Evolutionary conservation across 2,329 filamentous ascomycete species (phyloP).

Genomic region (Fusarium udum): DNA sequence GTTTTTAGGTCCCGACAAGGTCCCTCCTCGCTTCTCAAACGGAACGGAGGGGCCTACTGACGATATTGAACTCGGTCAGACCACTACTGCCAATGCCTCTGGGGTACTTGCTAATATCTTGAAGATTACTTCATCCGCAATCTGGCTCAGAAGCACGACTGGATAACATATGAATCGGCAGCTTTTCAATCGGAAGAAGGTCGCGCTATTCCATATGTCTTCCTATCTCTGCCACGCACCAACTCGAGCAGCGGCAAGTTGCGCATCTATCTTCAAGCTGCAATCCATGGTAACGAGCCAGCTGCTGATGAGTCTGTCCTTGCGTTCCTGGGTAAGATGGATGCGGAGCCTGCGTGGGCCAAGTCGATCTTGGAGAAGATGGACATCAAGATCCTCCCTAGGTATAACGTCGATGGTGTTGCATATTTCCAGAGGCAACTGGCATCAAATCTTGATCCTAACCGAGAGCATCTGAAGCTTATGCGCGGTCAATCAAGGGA

Average conservation of each 20-base stretch:
- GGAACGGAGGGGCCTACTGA: conserved; percentile 6
- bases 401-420: conserved; percentile 16
- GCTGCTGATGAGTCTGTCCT: conserved; percentile 10
- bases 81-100: rapidly evolving
- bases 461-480: conserved; percentile 11
- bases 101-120: rapidly evolving
- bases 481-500: neutral
- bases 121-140: conserved; percentile 10
- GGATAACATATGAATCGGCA: conserved; percentile 1
- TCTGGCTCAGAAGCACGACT: conserved; percentile 2
- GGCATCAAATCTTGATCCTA: conserved; percentile 4
- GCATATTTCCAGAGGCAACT: conserved; percentile 20
- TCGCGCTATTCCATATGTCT: conserved; percentile 7
- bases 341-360: conserved; percentile 10
- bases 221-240: neutral
- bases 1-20: neutral
- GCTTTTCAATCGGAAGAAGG: conserved; percentile 15
- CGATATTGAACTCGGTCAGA: neutral
- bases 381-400: conserved; percentile 19
- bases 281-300: conserved; percentile 20
- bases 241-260: neutral
- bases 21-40: neutral
- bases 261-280: neutral
- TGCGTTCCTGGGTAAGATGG: conserved; percentile 10
- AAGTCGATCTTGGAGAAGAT: conserved; percentile 11